Conservation (phyloP, 768 basidiomycete species). For the Trametes cubensis region DNA sequence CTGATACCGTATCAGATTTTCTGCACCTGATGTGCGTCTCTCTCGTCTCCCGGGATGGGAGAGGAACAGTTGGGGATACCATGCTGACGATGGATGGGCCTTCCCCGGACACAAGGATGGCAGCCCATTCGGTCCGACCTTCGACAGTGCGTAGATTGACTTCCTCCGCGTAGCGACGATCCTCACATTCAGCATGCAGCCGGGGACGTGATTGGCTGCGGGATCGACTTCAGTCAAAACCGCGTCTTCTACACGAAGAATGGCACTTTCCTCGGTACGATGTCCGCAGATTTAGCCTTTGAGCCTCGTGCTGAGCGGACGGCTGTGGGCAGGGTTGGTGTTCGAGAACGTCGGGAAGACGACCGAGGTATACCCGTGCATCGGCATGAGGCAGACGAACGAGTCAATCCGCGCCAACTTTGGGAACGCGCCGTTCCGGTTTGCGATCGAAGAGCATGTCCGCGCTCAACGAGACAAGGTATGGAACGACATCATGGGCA, state of each 20-base stretch:
- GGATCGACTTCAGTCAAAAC: constrained; percentile 83
- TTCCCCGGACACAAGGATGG: constrained; percentile 78
- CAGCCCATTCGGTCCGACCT: constrained; percentile 73
- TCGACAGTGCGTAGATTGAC: constrained; percentile 62
- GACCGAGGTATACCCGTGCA: constrained; percentile 69
- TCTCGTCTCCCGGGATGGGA: constrained; percentile 88
- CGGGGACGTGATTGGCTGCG: constrained; percentile 89
- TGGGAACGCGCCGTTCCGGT: constrained; percentile 82
- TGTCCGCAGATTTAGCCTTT: background rate
- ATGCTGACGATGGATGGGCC: constrained; percentile 84
- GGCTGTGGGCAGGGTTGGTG: constrained; percentile 51
- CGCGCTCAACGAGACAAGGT: constrained; percentile 65
- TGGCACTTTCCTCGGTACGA: constrained; percentile 65
- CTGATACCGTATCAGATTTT: constrained; percentile 52
- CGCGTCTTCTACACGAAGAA: constrained; percentile 91
- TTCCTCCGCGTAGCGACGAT: constrained; percentile 7
- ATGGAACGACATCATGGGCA: constrained; percentile 69
- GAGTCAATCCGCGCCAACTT: constrained; percentile 89
- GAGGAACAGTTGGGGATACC: constrained; percentile 85
- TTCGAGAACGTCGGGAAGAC: constrained; percentile 74
- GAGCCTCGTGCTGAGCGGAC: constrained; percentile 7
- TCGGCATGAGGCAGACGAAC: constrained; percentile 79
- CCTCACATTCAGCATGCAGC: constrained; percentile 46
- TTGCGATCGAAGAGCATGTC: constrained; percentile 87
- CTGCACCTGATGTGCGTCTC: constrained; percentile 62